A percentile compares a stretch with the other conserved stretches of the same genome.
These are phyloP conservation scores for Wickerhamiella dianesei DNA, from an alignment of 805 yeast genomes.

Conservation along the genomic window DNA sequence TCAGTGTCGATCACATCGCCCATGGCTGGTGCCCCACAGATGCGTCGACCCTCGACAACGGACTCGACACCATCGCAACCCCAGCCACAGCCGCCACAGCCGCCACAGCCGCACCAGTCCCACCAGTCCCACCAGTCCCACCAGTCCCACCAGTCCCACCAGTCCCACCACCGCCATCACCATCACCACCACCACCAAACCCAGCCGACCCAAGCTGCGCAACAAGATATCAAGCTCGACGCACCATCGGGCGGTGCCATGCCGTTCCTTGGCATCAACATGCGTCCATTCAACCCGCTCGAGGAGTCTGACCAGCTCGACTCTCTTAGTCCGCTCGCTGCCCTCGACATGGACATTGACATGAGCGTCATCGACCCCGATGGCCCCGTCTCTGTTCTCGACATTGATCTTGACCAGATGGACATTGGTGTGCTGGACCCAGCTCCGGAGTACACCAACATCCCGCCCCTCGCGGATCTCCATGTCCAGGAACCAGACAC, in stretches of 20 bases:
- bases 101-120: background rate
- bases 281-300: constrained; percentile 1
- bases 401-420: background rate
- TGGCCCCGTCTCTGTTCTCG: background rate
- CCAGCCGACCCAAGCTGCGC: too few species aligned
- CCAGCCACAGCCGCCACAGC: background rate
- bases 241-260: background rate
- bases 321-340: constrained; percentile 1
- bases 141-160: background rate
- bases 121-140: background rate
- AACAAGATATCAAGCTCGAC: too few species aligned
- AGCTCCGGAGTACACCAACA: background rate
- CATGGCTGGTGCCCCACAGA: background rate
- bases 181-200: background rate
- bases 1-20: background rate
- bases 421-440: background rate
- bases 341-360: background rate
- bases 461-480: background rate
- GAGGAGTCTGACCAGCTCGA: constrained; percentile 1
- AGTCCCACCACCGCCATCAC: background rate
- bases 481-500: background rate
- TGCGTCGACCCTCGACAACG: background rate
- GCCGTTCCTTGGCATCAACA: constrained; percentile 1
- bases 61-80: background rate
- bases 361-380: background rate